Evolutionary conservation across 495 filamentous ascomycete genomes (phyloP).

Genomic region (Trichocladium uniseriatum): DNA sequence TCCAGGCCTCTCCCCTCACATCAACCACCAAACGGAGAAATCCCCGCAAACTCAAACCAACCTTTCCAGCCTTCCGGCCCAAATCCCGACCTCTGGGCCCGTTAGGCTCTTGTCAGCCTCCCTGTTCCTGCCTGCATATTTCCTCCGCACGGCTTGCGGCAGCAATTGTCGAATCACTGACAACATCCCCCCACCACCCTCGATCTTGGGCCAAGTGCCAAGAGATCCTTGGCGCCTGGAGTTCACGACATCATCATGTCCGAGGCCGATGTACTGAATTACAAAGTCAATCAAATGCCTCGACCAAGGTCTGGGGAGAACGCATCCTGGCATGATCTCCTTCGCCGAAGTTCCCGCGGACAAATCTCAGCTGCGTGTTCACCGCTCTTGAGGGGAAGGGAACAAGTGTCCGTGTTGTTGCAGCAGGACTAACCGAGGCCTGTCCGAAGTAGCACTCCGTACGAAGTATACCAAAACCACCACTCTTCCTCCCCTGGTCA

Average conservation of each 20-base stretch:
- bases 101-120: slow-evolving; percentile 23
- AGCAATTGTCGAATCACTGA: slow-evolving; percentile 35
- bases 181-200: slow-evolving; percentile 23
- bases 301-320: not conserved
- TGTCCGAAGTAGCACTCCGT: not conserved
- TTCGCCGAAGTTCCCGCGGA: not conserved
- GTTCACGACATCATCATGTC: slow-evolving; percentile 7
- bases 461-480: too few species aligned
- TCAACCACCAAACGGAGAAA: slow-evolving; percentile 2
- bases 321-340: too few species aligned
- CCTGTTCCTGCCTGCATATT: slow-evolving; percentile 32
- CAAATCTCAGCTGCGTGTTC: slow-evolving; percentile 9
- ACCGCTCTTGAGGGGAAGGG: slow-evolving; percentile 21
- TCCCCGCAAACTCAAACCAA: slow-evolving; percentile 13
- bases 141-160: slow-evolving; percentile 21
- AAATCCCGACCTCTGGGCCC: slow-evolving; percentile 17
- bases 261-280: not conserved
- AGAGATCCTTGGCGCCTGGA: slow-evolving; percentile 9
- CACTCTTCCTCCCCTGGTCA: too few species aligned
- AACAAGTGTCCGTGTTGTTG: slow-evolving; percentile 14
- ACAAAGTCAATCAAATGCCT: too few species aligned
- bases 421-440: slow-evolving; percentile 9
- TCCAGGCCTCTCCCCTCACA: not conserved
- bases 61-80: slow-evolving; percentile 19
- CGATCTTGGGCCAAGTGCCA: slow-evolving; percentile 11